Conservation (phyloP, 225 moss, liverwort and hornwort genomes). For the Neckera pumila region DNA sequence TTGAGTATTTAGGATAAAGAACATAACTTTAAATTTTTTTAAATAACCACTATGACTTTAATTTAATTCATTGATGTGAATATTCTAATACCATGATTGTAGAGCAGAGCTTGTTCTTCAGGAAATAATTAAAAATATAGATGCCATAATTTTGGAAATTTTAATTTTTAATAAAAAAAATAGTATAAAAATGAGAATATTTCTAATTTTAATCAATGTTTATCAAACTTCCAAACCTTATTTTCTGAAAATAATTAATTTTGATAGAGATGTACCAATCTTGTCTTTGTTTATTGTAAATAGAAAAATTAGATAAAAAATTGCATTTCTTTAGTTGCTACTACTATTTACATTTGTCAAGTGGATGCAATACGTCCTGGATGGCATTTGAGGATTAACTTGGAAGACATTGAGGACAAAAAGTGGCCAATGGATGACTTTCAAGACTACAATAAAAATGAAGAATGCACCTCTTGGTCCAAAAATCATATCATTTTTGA, state of each 20-base stretch:
- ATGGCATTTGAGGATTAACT: neutral
- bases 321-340: neutral
- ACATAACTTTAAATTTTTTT: no score
- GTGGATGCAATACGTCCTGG: accelerated
- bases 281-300: neutral
- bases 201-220: neutral
- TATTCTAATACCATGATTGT: neutral
- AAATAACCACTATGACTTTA: neutral
- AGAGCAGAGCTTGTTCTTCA: accelerated
- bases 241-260: neutral
- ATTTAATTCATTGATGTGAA: neutral
- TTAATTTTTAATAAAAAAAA: neutral
- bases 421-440: neutral
- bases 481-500: neutral
- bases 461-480: neutral
- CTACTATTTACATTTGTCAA: neutral
- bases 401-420: accelerated
- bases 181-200: no score
- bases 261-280: accelerated
- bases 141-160: neutral
- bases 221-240: neutral
- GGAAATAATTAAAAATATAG: neutral
- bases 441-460: neutral
- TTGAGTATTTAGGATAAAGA: no score
- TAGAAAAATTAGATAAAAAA: neutral